Evolutionary conservation across 495 filamentous ascomycete species (phyloP), one percentile per base, ranked within the genome.

Genomic region (Xanthoparmelia taractica): DNA sequence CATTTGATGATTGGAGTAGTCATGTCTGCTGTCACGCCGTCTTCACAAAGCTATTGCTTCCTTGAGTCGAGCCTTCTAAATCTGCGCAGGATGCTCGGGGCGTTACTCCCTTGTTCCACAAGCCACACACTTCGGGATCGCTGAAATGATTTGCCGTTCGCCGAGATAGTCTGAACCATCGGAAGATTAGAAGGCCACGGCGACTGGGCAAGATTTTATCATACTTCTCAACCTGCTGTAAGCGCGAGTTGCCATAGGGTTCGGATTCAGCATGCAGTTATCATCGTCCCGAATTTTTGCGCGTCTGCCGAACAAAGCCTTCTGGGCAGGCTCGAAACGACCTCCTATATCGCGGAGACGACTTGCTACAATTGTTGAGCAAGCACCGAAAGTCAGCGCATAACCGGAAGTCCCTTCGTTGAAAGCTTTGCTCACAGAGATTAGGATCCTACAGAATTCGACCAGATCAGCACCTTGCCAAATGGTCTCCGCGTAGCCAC

Each of bases 401-500:
- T 27, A 18, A 27, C 47, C 45, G 29, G 34, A 36, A 34, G 10
- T 36, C 15, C 7, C 18, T 20, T 38, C 7, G n/a, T 11, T 43
- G 18, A 17, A 43, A 41, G n/a, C n/a, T n/a, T 36, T 60, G 15
- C 34, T 65, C 6, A 65, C 41, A 37, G 36, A 40, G 15, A 4
- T 13, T 58, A 97, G 92, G 94, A 97, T 71, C 91, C 92, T 15
- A 86, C 84, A 36, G 89, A 95, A 64, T 82, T 95, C 68, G 92
- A 97, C 76, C 80, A 87, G 69, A 86, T 97, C 67, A 96, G 92
- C 38, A 91, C 85, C 11, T 85, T 99, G 33, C 79, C 92, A 58
- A 99, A 99, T 84, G 94, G 94, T 70, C 75, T 97, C 61, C 89
- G 94, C 45, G 91, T 99, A 57, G 94, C 94, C 23, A 96, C 93